Conservation (phyloP, 192 early-diverging fungal genomes). For the Linderina pennispora region DNA sequence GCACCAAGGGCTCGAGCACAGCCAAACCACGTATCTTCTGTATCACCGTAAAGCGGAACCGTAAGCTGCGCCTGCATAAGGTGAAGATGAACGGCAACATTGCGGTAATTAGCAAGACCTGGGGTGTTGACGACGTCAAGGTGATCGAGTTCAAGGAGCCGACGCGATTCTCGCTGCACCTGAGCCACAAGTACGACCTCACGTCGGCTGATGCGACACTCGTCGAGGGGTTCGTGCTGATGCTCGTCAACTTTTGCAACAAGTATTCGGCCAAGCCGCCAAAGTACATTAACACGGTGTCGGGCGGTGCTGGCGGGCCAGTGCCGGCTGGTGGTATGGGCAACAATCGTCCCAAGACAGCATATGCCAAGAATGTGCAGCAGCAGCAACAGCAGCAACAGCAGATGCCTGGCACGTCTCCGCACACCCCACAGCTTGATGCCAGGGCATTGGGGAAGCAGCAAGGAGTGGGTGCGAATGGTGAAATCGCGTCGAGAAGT, state of each 20-base stretch:
- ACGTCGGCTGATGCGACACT: slow-evolving; percentile 29
- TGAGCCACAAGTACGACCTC: slow-evolving; percentile 43
- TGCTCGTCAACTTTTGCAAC: slow-evolving; percentile 41
- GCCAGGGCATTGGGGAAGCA: neutral
- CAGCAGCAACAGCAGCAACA: no score
- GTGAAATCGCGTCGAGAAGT: neutral
- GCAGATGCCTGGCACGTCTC: neutral
- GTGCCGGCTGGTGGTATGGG: slow-evolving; percentile 18
- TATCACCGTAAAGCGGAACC: slow-evolving; percentile 43
- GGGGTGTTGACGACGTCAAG: slow-evolving; percentile 40
- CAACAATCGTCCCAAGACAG: slow-evolving; percentile 20
- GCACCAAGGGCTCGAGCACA: slow-evolving; percentile 19
- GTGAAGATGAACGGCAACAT: slow-evolving; percentile 37
- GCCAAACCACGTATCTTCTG: slow-evolving; percentile 41
- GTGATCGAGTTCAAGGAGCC: slow-evolving; percentile 43
- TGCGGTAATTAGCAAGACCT: slow-evolving; percentile 41
- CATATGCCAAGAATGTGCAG: slow-evolving; percentile 13
- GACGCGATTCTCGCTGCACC: slow-evolving; percentile 33
- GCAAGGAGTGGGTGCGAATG: neutral
- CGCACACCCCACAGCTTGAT: slow-evolving; percentile 21
- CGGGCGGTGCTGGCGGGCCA: slow-evolving; percentile 1
- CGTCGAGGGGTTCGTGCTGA: slow-evolving; percentile 38
- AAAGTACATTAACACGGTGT: slow-evolving; percentile 33
- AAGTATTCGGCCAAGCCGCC: slow-evolving; percentile 39
- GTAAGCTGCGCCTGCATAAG: slow-evolving; percentile 41